Base-by-base conservation (phyloP, 2,329 filamentous ascomycete species). In the Arachnomyces sp. region DNA sequence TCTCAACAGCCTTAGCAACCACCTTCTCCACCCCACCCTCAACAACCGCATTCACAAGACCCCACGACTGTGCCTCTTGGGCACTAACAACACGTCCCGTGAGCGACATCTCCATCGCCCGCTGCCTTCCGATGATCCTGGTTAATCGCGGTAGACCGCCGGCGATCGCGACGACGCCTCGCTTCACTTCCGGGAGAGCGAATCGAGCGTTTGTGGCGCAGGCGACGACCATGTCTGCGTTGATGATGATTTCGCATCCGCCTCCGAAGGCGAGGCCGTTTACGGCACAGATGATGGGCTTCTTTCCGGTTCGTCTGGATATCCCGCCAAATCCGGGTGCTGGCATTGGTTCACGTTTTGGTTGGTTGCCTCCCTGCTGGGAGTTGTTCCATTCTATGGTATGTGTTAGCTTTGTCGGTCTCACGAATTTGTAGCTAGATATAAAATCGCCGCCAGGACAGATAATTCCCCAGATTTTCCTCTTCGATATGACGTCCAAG, bases 221-320 rank as follows among this genome's bases (percentile, higher is more conserved):
- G 3, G 84, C 82, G 25, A 89, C 60, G 2, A 86, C 73, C 41
- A 89, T 61, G 63, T 90, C 85, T 40, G 73, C 73, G 60, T 87
- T 86, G 42, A 84, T 67, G 13, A 78, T 73, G 65, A 88, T 86
- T 66, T 90, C 85, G 62, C 83, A 78, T 1, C 84, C 85, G 31
- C 85, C 85, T 31, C 85, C 85, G 30, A 85, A 72, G 42, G 81
- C 84, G 11, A 85, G 66, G 1, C 85, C 85, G 53, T 87, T 86
- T 15, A 89, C 80, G 0, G 85, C 85, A 3, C 78, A 82, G 14
- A 90, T 72, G 31, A 90, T 69, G 3, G 85, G 85, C 53, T 90
- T 90, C 33, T 60, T 59, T n/a, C 68, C 68, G 7, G 51, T 53
- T 17, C 69, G 63, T 12, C 63, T 62, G 12, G 68, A 67, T 5